Conservation (phyloP, 2,329 filamentous ascomycete species). For the Scorias spongiosa region DNA sequence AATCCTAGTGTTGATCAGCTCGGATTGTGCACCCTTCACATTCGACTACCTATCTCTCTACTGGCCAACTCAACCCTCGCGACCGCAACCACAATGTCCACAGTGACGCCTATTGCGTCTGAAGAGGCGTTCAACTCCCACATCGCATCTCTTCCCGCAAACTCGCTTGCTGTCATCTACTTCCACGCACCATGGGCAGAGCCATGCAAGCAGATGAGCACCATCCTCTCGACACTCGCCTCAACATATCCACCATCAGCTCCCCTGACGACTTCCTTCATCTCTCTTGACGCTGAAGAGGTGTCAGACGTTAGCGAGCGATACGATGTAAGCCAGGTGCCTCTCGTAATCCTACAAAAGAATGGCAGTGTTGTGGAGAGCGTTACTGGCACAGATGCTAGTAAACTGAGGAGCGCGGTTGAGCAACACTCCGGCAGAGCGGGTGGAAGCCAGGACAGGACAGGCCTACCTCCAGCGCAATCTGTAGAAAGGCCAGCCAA, state of each 20-base stretch:
- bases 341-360: slow-evolving; percentile 73
- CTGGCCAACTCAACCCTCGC: background rate
- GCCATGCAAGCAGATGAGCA: slow-evolving; percentile 86
- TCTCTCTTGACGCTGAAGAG: slow-evolving; percentile 87
- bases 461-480: slow-evolving; percentile 27
- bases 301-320: slow-evolving; percentile 79
- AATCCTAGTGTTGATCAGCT: too few species aligned
- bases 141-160: slow-evolving; percentile 48
- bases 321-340: slow-evolving; percentile 90
- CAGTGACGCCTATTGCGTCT: slow-evolving; percentile 60
- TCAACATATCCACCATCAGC: slow-evolving; percentile 61
- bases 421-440: slow-evolving; percentile 57
- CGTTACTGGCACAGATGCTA: slow-evolving; percentile 77
- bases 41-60: too few species aligned
- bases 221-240: slow-evolving; percentile 71
- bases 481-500: slow-evolving; percentile 30
- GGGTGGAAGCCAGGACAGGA: slow-evolving; percentile 13
- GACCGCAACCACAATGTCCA: slow-evolving; percentile 18
- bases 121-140: slow-evolving; percentile 59
- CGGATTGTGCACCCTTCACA: too few species aligned
- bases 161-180: slow-evolving; percentile 68
- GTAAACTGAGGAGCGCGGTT: slow-evolving; percentile 71
- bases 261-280: slow-evolving; percentile 54
- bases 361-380: slow-evolving; percentile 64
- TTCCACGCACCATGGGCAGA: slow-evolving; percentile 97